Base-by-base conservation (phyloP, 83 land plant species). In the Picea engelmannii region DNA sequence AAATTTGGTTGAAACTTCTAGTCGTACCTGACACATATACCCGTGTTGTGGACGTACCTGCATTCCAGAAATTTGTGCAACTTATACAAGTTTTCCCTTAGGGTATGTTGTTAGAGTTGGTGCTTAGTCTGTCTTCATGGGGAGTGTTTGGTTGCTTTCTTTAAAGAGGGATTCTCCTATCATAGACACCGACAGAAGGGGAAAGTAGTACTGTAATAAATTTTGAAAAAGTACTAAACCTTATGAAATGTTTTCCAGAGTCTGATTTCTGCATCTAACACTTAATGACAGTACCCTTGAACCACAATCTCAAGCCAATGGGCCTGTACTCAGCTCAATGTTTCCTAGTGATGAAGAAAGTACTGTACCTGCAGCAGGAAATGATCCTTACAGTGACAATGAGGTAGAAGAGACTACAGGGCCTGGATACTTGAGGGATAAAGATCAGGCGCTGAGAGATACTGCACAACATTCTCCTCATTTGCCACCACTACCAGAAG, bases 401-500 rank as follows among this genome's bases (percentile, higher is more conserved):
- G 91, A 83, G 63, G 62, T 81, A 60, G 89, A 90, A 84, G 90
- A 87, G 64, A 42, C 84, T 40, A 86, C 82, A 66, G 44, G 73
- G 27, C 68, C 71, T 25, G 83, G 80, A 79, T 18, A 60, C 81
- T 79, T 85, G 64, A 79, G 76, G 80, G 87, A 84, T 35, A 84
- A 83, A 87, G 87, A 89, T 52, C 65, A 84, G 25, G 59, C 86
- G 6, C 88, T 86, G 59, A 85, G 93, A 89, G 85, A 68, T 78
- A 42, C 85, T 11, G 82, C 85, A 82, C 82, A 40, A n/a, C 87
- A 84, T 86, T 89, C 92, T 82, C 93, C 96, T 68, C 90, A 88
- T 78, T 77, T 95, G 59, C 91, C 95, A 74, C 86, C 96, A 35
- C 89, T 96, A n/a, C 90, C 85, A 58, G 98, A 96, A 86, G 97